A percentile compares a stretch with the other conserved stretches of the same genome.
Evolutionary conservation across 352 stramenopile genomes (phyloP).

Genomic region (Elongisporangium prolatum): DNA sequence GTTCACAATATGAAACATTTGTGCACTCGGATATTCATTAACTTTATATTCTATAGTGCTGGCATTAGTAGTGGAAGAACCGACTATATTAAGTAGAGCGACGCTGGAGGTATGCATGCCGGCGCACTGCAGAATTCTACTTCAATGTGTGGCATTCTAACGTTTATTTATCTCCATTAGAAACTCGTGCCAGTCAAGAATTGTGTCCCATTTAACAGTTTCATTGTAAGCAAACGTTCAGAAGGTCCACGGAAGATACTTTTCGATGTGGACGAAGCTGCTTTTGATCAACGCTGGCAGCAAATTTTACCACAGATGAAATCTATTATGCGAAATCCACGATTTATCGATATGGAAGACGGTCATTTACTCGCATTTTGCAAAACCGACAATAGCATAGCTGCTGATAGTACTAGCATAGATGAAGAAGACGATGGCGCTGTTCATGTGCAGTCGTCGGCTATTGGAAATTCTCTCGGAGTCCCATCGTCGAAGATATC

Average conservation of each 20-base stretch:
- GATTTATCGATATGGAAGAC: constrained; percentile 31
- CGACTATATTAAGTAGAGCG: constrained; percentile 14
- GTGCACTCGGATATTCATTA: constrained; percentile 3
- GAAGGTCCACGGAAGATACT: constrained; percentile 28
- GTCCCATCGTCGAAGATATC: too few species aligned
- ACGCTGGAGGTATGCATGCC: constrained; percentile 8
- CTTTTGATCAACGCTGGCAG: constrained; percentile 38
- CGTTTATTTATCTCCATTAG: constrained; percentile 9
- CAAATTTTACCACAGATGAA: constrained; percentile 40
- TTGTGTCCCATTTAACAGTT: constrained; percentile 49
- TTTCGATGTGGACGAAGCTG: constrained; percentile 48
- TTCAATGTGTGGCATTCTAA: not conserved
- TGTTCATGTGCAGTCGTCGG: too few species aligned
- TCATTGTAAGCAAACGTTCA: constrained; percentile 28
- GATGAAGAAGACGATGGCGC: constrained; percentile 2
- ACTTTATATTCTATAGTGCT: constrained; percentile 25
- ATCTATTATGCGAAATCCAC: constrained; percentile 40
- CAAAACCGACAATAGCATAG: too few species aligned
- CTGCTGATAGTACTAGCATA: too few species aligned
- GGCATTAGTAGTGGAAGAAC: constrained; percentile 48
- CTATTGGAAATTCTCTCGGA: too few species aligned
- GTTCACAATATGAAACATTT: constrained; percentile 11
- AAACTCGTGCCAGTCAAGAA: constrained; percentile 39
- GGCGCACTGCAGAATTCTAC: not conserved
- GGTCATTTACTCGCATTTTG: constrained; percentile 19